A percentile compares a stretch with the other conserved stretches of the same genome.
phyloP scores from a whole-genome alignment of 2,329 filamentous ascomycete species.

The Emergomyces orientalis region DNA sequence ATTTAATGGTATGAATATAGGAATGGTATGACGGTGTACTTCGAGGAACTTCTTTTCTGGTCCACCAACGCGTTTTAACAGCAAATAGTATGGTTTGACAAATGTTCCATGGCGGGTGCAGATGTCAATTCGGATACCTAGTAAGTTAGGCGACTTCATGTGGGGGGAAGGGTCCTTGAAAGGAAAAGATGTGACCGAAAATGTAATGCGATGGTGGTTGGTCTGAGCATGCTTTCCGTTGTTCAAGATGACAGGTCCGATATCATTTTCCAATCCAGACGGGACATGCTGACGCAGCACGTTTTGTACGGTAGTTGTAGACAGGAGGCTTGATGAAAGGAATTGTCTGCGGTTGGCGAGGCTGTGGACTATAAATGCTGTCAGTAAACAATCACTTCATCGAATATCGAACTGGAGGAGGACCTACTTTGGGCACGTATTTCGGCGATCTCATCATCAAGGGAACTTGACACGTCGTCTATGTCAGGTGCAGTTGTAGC shows the following conservation, averaged over 20 bases:
- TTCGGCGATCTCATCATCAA: conserved; percentile 35
- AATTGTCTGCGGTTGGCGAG: conserved; percentile 32
- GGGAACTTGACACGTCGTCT: conserved; percentile 12
- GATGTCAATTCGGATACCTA: conserved; percentile 37
- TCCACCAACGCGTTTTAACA: conserved; percentile 23
- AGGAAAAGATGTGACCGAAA: conserved; percentile 38
- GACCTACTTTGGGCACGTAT: conserved; percentile 35
- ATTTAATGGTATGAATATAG: conserved; percentile 34
- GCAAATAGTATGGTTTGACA: conserved; percentile 36
- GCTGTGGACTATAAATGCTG: conserved; percentile 26
- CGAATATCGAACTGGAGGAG: background rate
- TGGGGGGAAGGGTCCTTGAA: conserved; percentile 37
- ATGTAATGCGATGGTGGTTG: conserved; percentile 38
- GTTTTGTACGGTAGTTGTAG: conserved; percentile 31
- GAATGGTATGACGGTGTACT: conserved; percentile 39
- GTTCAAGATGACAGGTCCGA: conserved; percentile 27
- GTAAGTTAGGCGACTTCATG: conserved; percentile 22
- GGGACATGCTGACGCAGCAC: conserved; percentile 17
- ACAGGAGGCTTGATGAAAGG: conserved; percentile 34
- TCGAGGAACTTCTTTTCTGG: conserved; percentile 21
- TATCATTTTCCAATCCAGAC: conserved; percentile 17
- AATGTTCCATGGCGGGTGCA: conserved; percentile 32
- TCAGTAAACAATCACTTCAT: conserved; percentile 10
- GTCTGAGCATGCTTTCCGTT: conserved; percentile 26
- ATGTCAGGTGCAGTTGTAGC: background rate